Conservation (phyloP, 2,329 filamentous ascomycete genomes). For the Fusarium keratoplasticum region DNA sequence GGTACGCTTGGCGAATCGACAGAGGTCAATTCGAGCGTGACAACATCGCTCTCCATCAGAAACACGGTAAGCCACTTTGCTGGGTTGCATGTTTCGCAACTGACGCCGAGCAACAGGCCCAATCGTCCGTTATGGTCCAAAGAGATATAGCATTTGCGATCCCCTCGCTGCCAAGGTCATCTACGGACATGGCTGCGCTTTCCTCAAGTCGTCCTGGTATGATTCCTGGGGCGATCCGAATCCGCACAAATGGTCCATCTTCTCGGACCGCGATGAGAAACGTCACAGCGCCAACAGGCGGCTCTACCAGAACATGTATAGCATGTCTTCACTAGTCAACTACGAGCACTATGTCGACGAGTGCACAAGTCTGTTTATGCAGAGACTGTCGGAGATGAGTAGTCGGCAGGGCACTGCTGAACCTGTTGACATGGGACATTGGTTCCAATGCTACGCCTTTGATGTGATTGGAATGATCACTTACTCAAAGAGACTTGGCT, state of each 20-base stretch:
- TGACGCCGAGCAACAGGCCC: background rate
- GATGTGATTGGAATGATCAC: slow-evolving; percentile 3
- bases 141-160: slow-evolving; percentile 6
- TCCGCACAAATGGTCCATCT: background rate
- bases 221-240: background rate
- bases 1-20: background rate
- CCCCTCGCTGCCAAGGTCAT: background rate
- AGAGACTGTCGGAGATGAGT: slow-evolving; percentile 1
- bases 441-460: slow-evolving; percentile 13
- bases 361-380: background rate
- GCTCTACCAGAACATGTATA: slow-evolving; percentile 4
- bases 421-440: slow-evolving; percentile 2
- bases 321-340: slow-evolving; percentile 4
- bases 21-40: slow-evolving; percentile 2
- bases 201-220: slow-evolving; percentile 4
- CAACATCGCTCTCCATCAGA: slow-evolving; percentile 1
- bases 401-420: background rate
- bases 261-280: background rate
- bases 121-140: slow-evolving; percentile 3
- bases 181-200: background rate
- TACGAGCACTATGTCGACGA: slow-evolving; percentile 9
- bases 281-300: background rate
- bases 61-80: background rate
- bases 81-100: background rate
- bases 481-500: slow-evolving; percentile 1